phyloP scores from a whole-genome alignment of 306 rosid genomes.

The Cicer judaicum region DNA sequence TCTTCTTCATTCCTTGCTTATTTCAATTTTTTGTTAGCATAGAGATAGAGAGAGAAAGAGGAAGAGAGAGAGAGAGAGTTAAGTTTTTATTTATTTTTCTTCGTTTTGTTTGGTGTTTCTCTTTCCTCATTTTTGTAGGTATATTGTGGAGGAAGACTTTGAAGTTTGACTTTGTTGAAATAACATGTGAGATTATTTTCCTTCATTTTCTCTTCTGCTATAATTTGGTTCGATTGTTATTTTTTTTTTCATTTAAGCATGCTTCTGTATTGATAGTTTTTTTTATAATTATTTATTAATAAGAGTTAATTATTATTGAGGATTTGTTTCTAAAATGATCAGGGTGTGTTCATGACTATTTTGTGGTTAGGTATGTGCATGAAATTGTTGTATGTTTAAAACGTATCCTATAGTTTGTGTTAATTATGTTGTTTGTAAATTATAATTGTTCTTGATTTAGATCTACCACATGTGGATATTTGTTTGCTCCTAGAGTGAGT shows the following conservation, averaged over 20 bases:
- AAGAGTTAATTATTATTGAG: neutral
- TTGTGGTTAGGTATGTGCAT: neutral
- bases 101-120: neutral
- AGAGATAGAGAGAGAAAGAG: constrained; percentile 47
- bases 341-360: neutral
- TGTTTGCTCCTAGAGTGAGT: constrained; percentile 9
- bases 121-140: constrained; percentile 45
- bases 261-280: neutral
- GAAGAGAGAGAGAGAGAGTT: constrained; percentile 38
- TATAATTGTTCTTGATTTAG: constrained; percentile 31
- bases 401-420: neutral
- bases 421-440: constrained; percentile 38
- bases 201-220: constrained; percentile 17
- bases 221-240: constrained; percentile 12
- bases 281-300: constrained; percentile 15
- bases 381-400: neutral
- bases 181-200: constrained; percentile 48
- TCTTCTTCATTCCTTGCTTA: constrained; percentile 21
- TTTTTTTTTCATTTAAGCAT: neutral
- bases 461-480: constrained; percentile 40
- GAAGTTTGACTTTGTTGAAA: constrained; percentile 42
- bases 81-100: constrained; percentile 14
- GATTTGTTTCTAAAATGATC: neutral
- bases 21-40: constrained; percentile 33
- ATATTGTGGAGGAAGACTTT: constrained; percentile 38